Evolutionary conservation across 2,329 filamentous ascomycete genomes (phyloP), one percentile per base, ranked within the genome.

Genomic region (Colletotrichum musae): DNA sequence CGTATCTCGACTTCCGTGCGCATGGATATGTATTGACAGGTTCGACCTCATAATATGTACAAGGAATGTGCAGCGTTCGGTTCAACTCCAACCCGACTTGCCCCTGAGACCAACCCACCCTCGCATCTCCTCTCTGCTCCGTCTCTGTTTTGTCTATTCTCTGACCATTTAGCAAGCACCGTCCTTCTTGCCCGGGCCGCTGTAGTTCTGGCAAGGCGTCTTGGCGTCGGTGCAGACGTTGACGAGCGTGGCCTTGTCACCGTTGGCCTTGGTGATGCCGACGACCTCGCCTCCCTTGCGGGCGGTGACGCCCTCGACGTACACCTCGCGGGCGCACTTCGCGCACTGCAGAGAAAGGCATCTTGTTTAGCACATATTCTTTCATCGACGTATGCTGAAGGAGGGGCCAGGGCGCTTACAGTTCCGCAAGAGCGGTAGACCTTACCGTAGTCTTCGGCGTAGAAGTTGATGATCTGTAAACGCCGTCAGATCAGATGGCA

Each of bases 381-480:
- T 7, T 2, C 18, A 18, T 32, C 6, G 28, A 32, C 15, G 21
- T 5, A 13, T 5, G 1, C 39, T 6, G 2, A 9, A 15, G n/a
- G 5, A 5, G 6, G 41, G 32, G 9, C 9, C 2, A 1, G 6
- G 28, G 28, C 28, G 48, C 21, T 77, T 71, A 72, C 79, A 79
- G 78, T 86, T 59, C 84, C 84, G 72, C 84, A 86, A n/a, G 69
- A 59, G 36, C 65, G 61, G 47, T 71, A 84, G 51, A 84, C 77
- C 73, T 87, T 86, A 57, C 84, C 84, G 68, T 85, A 85, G 75
- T 85, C 80, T 4, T 82, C 77, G 66, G 79, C 82, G 58, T 82
- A 83, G 75, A 82, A 80, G 71, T 82, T 80, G 72, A 80, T 71
- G 47, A 80, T 78, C 68, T 68, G 7, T 1, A 3, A 3, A 39